Conservation (phyloP, 371 early-diverging fungal genomes). For the Mortierella sp. region DNA sequence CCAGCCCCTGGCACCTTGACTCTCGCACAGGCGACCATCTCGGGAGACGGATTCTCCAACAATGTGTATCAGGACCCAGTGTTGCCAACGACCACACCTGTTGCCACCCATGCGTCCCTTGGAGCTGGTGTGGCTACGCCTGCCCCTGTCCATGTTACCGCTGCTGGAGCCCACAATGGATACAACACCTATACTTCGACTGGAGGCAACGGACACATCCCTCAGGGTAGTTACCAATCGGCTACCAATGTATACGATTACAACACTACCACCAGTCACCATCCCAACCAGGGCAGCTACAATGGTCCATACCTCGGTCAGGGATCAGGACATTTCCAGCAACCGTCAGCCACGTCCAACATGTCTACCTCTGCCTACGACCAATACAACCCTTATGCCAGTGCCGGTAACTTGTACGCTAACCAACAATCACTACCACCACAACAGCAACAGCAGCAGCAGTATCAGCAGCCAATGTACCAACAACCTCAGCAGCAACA, state of each 20-base stretch:
- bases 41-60: slow-evolving; percentile 24
- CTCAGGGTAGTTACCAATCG: slow-evolving; percentile 33
- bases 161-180: slow-evolving; percentile 14
- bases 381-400: slow-evolving; percentile 23
- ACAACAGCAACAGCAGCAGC: slow-evolving; percentile 1
- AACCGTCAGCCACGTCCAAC: slow-evolving; percentile 28
- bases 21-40: neutral
- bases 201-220: slow-evolving; percentile 20
- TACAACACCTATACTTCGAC: slow-evolving; percentile 25
- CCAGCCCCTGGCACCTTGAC: slow-evolving; percentile 3
- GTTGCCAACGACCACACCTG: slow-evolving; percentile 22
- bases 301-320: slow-evolving; percentile 4
- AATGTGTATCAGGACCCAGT: slow-evolving; percentile 43
- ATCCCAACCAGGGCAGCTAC: neutral
- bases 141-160: slow-evolving; percentile 13
- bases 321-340: slow-evolving; percentile 37
- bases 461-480: slow-evolving; percentile 2
- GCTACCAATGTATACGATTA: slow-evolving; percentile 24
- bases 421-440: slow-evolving; percentile 13
- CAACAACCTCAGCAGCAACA: neutral
- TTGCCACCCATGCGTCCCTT: neutral
- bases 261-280: neutral
- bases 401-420: slow-evolving; percentile 22
- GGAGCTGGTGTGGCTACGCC: slow-evolving; percentile 17
- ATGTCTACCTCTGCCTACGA: slow-evolving; percentile 27